Percentiles rank a stretch among this genome's conserved stretches.
phyloP scores from a whole-genome alignment of 106 monocot species.

The Ottelia alismoides region DNA sequence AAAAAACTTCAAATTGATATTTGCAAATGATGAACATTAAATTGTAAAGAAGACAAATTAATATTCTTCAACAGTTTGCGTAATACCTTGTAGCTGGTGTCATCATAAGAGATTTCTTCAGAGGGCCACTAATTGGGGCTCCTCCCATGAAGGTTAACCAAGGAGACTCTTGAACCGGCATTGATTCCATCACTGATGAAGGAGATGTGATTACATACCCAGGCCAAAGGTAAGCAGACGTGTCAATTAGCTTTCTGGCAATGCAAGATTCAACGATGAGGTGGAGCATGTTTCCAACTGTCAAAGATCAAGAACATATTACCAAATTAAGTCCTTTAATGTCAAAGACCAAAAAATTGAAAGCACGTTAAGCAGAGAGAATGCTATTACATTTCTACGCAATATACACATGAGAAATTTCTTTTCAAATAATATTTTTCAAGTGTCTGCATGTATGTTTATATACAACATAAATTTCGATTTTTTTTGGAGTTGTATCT shows the following conservation, averaged over 20 bases:
- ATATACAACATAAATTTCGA: no score
- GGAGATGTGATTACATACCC: conserved; percentile 45
- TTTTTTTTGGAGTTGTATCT: no score
- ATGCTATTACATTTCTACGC: no score
- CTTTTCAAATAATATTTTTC: no score
- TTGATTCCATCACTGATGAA: conserved; percentile 33
- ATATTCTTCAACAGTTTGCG: background rate
- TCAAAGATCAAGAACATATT: conserved; percentile 1
- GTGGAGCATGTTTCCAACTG: conserved; percentile 87
- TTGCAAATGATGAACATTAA: no score
- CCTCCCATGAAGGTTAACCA: conserved; percentile 69
- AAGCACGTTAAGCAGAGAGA: no score
- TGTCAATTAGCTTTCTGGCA: conserved; percentile 58
- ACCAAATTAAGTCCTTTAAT: no score
- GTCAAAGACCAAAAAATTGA: no score
- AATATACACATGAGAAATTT: no score
- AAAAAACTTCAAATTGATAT: no score
- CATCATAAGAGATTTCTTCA: conserved; percentile 36
- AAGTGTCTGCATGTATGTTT: no score
- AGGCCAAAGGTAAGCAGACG: conserved; percentile 69
- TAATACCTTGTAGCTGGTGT: conserved; percentile 65
- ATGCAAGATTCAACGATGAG: conserved; percentile 84
- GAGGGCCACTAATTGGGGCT: conserved; percentile 35
- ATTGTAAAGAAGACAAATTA: background rate
- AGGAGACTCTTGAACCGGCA: conserved; percentile 32